Evolutionary conservation across 1,284 basidiomycete species (phyloP), one percentile per base, ranked within the genome.

Genomic region (Ganoderma leucocontextum): DNA sequence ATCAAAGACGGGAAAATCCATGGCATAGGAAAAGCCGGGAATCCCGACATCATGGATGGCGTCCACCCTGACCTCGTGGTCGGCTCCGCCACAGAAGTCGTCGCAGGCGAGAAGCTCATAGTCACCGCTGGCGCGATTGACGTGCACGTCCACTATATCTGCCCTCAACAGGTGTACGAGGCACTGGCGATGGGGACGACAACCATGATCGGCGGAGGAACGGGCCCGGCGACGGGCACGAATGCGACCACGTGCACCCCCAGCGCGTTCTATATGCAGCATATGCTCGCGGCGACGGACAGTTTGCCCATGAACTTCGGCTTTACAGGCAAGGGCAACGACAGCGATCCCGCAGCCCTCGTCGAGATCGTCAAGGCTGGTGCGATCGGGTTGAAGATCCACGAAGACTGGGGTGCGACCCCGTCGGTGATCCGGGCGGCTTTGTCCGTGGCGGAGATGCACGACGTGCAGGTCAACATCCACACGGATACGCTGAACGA

Each of bases 361-460:
- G 91, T 92, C 76, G 97, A 99, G 69, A 88, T 98, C 68, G 85
- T 99, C 42, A 84, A 86, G 72, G 95, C 96, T 17, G 98, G 98
- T 22, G 97, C 96, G 0, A 90, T 88, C 33, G 97, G 97, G 0
- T 80, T 99, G 74, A 99, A 99, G 82, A 81, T 99, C 66, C 98
- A 99, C 77, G 98, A 99, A 78, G 98, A 99, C 80, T 99, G 98
- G 98, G 98, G 98, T 4, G 88, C 91, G 25, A 98, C 97, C 1
- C 97, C 97, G 0, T 91, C 90, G 17, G 89, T 89, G 0, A 99
- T 99, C 75, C 87, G 73, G 91, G 87, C 60, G 92, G 90, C 70
- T 83, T 99, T 70, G 89, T 90, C 66, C 87, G 98, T 17, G 97
- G 87, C 2, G 29, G 96, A 99, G 77, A 88, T 95, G 75, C 97